These are phyloP conservation scores for Phlebiopsis flavidoalba DNA, from an alignment of 768 basidiomycete species.

Conservation along the genomic window DNA sequence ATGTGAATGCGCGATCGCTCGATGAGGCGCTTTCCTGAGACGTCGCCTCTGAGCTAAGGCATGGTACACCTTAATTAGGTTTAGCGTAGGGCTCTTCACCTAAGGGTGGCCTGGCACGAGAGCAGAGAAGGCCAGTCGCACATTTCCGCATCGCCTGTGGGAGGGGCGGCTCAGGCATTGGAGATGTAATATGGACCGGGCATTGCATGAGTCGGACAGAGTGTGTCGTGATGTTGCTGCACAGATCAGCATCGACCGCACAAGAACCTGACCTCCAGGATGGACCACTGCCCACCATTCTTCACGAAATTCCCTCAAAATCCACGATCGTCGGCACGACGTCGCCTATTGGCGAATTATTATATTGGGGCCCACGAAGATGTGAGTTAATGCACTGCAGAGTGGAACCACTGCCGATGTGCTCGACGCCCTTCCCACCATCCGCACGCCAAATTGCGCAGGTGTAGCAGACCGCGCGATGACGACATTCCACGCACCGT, in stretches of 20 bases:
- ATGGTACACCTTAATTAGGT: neutral
- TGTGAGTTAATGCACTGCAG: neutral
- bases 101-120: neutral
- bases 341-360: neutral
- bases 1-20: neutral
- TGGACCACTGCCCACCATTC: neutral
- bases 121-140: neutral
- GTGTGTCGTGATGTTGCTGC: too few species aligned
- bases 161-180: neutral
- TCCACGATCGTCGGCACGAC: neutral
- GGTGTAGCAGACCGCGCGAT: neutral
- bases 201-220: too few species aligned
- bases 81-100: neutral
- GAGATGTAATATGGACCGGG: neutral
- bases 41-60: too few species aligned
- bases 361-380: neutral
- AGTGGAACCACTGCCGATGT: neutral
- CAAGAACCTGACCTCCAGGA: neutral
- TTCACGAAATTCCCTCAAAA: neutral
- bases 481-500: neutral
- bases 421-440: neutral
- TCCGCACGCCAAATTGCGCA: neutral
- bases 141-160: neutral
- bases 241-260: neutral
- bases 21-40: too few species aligned